Evolutionary conservation across 108 stramenopile genomes (phyloP), one percentile per base, ranked within the genome.

Genomic region (Aureococcus anophagefferens): DNA sequence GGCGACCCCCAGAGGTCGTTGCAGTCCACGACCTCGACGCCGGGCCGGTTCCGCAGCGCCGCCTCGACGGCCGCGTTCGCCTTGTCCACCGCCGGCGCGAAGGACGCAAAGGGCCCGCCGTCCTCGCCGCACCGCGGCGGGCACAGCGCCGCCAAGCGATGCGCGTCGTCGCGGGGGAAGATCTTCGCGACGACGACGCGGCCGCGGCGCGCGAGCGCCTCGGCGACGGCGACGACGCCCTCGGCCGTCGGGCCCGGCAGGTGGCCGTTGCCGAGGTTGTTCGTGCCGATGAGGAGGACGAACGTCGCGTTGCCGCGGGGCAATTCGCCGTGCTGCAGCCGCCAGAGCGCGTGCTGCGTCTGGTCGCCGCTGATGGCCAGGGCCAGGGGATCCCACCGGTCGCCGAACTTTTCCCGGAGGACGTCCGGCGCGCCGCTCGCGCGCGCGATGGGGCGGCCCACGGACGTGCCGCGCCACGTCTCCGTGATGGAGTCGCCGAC

Each of bases 221-320:
- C 62, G 15, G 68, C 36, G 5, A 68, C 74, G 45, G 81, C 81
- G 66, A 76, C 78, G 64, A 81, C 78, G 15, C 81, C 81, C 21
- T 35, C n/a, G 15, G 76, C 64, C 18, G 81, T 79, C 33, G 66
- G 46, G 15, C 67, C 40, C 21, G 81, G 81, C 30, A 65, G 65
- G 33, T 34, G 33, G 30, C 84, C 84, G 25, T 35, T 65, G 21
- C 84, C 84, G 33, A 84, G 80, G 68, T 84, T 84, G 71, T 84
- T 84, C 7, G 84, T 84, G 33, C 84, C 84, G 30, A 84, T 83
- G 21, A 83, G 64, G 9, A 84, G 74, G 0, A 84, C 67, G 45
- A 81, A 72, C 34, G 78, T 35, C 13, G 67, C 67, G 29, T 37
- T 40, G 15, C 34, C 69, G 33, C 71, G 63, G 1, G 74, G 77